A percentile compares a stretch with the other conserved stretches of the same genome.
Conservation (phyloP, 2,329 filamentous ascomycete species). For the Fusarium nodosum region DNA sequence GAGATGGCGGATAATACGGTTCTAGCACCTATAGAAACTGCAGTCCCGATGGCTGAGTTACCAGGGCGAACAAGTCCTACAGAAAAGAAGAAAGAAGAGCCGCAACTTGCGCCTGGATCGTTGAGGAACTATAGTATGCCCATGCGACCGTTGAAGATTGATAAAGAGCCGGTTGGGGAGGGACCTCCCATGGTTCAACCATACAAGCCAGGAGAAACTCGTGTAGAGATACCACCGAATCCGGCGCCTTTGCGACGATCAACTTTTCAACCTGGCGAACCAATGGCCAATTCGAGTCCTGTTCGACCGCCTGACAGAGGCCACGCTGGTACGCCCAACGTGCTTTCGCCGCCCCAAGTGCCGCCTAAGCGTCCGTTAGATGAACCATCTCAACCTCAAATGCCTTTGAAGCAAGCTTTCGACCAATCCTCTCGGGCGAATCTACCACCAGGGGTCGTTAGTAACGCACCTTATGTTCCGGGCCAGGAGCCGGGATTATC, state of each 20-base stretch:
- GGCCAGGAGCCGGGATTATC: conserved; percentile 27
- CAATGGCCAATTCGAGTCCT: conserved; percentile 42
- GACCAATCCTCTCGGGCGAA: background rate
- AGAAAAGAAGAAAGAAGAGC: conserved; percentile 44
- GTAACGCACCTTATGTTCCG: conserved; percentile 5
- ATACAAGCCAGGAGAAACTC: conserved; percentile 34
- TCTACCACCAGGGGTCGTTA: background rate
- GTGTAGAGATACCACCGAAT: conserved; percentile 18
- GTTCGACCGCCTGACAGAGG: conserved; percentile 38
- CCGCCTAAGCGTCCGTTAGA: conserved; percentile 38
- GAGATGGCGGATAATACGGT: conserved; percentile 60
- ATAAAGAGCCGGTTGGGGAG: conserved; percentile 23
- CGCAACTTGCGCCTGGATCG: conserved; percentile 36
- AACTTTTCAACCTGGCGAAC: conserved; percentile 48
- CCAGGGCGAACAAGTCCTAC: conserved; percentile 53
- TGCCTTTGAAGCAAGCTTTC: conserved; percentile 15
- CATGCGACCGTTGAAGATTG: conserved; percentile 29
- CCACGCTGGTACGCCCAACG: conserved; percentile 39
- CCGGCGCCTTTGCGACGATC: conserved; percentile 28
- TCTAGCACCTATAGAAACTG: conserved; percentile 55
- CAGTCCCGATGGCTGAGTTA: conserved; percentile 55
- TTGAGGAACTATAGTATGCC: conserved; percentile 20
- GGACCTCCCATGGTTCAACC: conserved; percentile 25
- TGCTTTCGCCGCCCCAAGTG: conserved; percentile 44
- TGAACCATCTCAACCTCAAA: conserved; percentile 15